Evolutionary conservation across 1,139 yeast genomes (phyloP).

Genomic region (Diutina catenulata): DNA sequence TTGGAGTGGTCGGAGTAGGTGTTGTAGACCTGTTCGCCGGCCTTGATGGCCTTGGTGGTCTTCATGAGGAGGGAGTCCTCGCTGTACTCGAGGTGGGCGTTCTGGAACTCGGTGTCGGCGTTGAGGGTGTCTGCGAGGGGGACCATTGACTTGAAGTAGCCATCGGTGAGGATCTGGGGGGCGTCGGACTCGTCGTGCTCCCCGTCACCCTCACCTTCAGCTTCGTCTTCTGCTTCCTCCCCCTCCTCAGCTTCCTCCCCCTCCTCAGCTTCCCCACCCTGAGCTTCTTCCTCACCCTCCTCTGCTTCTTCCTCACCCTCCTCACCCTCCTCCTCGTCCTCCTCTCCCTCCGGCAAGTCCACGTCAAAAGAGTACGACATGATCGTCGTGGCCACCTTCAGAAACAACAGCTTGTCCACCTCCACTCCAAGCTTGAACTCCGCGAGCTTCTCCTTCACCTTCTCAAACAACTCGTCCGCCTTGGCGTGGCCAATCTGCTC

Average conservation of each 20-base stretch:
- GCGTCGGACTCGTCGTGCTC: constrained; percentile 16
- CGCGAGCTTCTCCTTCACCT: constrained; percentile 14
- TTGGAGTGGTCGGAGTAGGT: constrained; percentile 89
- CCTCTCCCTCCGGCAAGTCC: constrained; percentile 13
- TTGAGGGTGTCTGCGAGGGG: constrained; percentile 87
- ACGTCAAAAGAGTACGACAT: constrained; percentile 37
- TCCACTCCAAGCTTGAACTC: constrained; percentile 15
- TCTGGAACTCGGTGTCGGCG: constrained; percentile 70
- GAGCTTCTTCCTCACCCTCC: constrained; percentile 11
- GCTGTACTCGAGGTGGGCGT: constrained; percentile 54
- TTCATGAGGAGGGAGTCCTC: constrained; percentile 48
- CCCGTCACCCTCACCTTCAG: too few relatives aligned
- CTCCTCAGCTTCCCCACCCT: constrained; percentile 6
- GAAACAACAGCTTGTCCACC: constrained; percentile 42
- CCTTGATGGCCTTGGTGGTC: constrained; percentile 46
- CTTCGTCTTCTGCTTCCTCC: constrained; percentile 16
- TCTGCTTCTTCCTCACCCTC: constrained; percentile 13
- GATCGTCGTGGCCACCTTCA: constrained; percentile 50
- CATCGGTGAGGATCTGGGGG: constrained; percentile 10
- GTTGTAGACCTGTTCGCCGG: constrained; percentile 71
- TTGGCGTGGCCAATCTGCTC: constrained; percentile 59
- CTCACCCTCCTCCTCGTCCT: constrained; percentile 9
- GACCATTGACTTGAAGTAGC: constrained; percentile 68
- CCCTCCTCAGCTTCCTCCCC: constrained; percentile 14
- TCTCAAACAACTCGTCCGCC: constrained; percentile 50